Evolutionary conservation across 805 yeast species (phyloP).

Genomic region (Saccharomycopsis fibuligera): DNA sequence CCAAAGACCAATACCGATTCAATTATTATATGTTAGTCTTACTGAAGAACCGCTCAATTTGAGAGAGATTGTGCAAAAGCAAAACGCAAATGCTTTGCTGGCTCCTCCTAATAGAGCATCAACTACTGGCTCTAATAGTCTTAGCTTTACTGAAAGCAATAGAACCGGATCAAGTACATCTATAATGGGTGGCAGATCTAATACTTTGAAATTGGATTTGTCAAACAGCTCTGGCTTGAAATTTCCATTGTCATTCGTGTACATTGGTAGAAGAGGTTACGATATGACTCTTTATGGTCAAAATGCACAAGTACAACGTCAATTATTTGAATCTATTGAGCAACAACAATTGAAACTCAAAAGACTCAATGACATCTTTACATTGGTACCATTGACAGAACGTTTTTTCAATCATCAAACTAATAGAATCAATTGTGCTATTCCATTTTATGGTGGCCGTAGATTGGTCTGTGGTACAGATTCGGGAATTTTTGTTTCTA

Average conservation of each 20-base stretch:
- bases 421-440: slow-evolving; percentile 82
- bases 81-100: slow-evolving; percentile 12
- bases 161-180: slow-evolving; percentile 8
- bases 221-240: slow-evolving; percentile 1
- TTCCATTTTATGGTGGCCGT: slow-evolving; percentile 91
- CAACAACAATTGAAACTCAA: slow-evolving; percentile 72
- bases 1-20: slow-evolving; percentile 81
- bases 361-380: slow-evolving; percentile 70
- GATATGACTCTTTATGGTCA: slow-evolving; percentile 20
- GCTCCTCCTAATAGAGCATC: background rate
- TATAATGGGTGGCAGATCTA: slow-evolving; percentile 11
- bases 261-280: slow-evolving; percentile 21
- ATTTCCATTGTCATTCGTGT: slow-evolving; percentile 18
- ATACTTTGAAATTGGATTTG: slow-evolving; percentile 13
- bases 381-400: slow-evolving; percentile 67
- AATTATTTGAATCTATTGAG: slow-evolving; percentile 72
- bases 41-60: slow-evolving; percentile 73
- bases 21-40: slow-evolving; percentile 65
- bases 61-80: slow-evolving; percentile 32
- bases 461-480: slow-evolving; percentile 88
- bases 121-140: background rate
- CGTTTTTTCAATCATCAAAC: slow-evolving; percentile 61
- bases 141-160: background rate
- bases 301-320: slow-evolving; percentile 50
- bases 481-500: slow-evolving; percentile 80